phyloP scores from a whole-genome alignment of 352 stramenopile genomes.

The Globisporangium camurandrum region DNA sequence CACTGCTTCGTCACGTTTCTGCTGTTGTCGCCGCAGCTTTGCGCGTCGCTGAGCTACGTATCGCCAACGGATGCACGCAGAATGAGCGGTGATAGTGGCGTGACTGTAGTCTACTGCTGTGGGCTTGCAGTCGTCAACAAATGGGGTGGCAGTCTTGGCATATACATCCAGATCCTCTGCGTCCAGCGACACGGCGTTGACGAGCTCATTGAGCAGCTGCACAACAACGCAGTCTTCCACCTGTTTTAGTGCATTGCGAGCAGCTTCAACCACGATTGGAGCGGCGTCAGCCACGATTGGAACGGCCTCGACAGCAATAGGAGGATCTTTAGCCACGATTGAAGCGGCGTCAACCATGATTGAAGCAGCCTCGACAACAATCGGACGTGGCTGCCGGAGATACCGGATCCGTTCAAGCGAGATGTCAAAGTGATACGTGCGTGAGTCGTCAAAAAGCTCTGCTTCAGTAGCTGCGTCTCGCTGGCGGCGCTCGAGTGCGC shows the following conservation, averaged over 20 bases:
- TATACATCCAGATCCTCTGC: not conserved
- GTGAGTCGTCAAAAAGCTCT: conserved; percentile 24
- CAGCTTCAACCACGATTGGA: too few species aligned
- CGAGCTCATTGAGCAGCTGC: conserved; percentile 12
- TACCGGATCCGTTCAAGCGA: conserved; percentile 5
- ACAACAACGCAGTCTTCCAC: not conserved
- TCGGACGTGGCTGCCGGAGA: conserved; percentile 13
- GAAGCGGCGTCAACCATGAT: not conserved
- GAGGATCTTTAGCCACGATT: too few species aligned
- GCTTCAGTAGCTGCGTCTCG: conserved; percentile 12
- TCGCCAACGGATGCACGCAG: not conserved
- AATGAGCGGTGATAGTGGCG: not conserved
- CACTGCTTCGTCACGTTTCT: conserved; percentile 1
- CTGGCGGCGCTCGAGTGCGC: conserved; percentile 4
- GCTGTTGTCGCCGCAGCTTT: not conserved
- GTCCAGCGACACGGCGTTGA: conserved; percentile 21
- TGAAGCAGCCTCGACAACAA: not conserved
- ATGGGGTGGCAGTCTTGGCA: too few species aligned
- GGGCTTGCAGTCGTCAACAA: conserved; percentile 6
- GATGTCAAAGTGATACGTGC: conserved; percentile 18
- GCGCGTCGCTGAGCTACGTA: not conserved
- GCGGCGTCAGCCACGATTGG: not conserved
- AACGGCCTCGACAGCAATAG: not conserved
- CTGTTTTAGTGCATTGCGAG: not conserved
- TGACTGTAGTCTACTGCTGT: not conserved